Evolutionary conservation across 2,329 filamentous ascomycete genomes (phyloP).

Genomic region (Nothophoma quercina): DNA sequence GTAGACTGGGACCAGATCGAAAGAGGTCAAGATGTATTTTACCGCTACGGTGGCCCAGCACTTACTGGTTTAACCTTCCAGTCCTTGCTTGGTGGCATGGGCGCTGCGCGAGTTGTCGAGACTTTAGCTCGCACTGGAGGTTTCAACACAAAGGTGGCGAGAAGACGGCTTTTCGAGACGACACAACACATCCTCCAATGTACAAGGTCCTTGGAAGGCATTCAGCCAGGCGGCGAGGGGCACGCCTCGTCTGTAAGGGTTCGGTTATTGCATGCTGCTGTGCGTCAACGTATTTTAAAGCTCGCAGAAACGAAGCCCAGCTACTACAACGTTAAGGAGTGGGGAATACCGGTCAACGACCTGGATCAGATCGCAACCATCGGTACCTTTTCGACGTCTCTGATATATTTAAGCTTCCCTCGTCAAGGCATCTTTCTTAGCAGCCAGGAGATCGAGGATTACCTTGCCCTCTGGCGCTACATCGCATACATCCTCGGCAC

Average conservation of each 20-base stretch:
- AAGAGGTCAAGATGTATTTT: slow-evolving; percentile 78
- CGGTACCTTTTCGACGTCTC: slow-evolving; percentile 70
- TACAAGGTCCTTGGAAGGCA: slow-evolving; percentile 67
- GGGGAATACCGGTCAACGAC: slow-evolving; percentile 76
- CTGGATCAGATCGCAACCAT: slow-evolving; percentile 78
- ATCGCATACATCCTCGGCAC: slow-evolving; percentile 75
- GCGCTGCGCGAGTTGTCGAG: slow-evolving; percentile 75
- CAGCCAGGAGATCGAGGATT: slow-evolving; percentile 70
- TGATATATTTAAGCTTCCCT: slow-evolving; percentile 74
- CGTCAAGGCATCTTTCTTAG: slow-evolving; percentile 74
- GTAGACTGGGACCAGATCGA: slow-evolving; percentile 80
- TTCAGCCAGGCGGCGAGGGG: slow-evolving; percentile 73
- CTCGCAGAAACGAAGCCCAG: slow-evolving; percentile 63
- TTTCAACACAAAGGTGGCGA: slow-evolving; percentile 72
- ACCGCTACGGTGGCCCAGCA: slow-evolving; percentile 74
- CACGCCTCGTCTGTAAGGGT: slow-evolving; percentile 72
- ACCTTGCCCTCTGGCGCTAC: slow-evolving; percentile 78
- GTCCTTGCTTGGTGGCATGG: slow-evolving; percentile 74
- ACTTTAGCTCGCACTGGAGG: slow-evolving; percentile 77
- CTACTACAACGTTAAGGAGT: slow-evolving; percentile 68
- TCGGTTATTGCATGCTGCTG: slow-evolving; percentile 72
- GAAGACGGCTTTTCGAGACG: slow-evolving; percentile 73
- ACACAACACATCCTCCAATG: slow-evolving; percentile 79
- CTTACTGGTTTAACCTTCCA: slow-evolving; percentile 71
- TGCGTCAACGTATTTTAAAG: slow-evolving; percentile 69